phyloP scores from a whole-genome alignment of 345 rosid species.

The Capsella bursapastoris region DNA sequence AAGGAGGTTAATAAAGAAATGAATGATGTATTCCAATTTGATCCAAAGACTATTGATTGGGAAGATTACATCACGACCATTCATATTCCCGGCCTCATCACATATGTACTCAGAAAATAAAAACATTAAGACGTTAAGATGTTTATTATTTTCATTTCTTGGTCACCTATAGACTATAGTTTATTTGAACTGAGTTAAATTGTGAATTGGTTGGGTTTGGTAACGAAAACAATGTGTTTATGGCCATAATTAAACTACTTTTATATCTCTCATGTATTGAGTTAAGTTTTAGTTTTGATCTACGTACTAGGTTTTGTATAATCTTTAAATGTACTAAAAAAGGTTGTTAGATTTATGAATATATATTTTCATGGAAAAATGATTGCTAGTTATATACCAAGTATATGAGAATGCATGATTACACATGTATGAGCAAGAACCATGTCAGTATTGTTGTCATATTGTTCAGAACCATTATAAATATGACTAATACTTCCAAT shows the following conservation, averaged over 20 bases:
- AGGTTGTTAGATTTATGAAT: too few species aligned
- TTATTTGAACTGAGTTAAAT: background rate
- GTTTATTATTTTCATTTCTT: background rate
- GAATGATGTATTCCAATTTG: constrained; percentile 50
- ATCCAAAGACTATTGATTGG: constrained; percentile 69
- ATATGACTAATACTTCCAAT: too few species aligned
- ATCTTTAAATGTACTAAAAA: too few species aligned
- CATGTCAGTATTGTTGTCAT: too few species aligned
- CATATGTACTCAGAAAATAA: constrained; percentile 52
- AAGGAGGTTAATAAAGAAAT: constrained; percentile 45
- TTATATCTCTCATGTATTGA: background rate
- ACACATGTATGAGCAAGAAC: too few species aligned
- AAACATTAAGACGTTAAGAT: background rate
- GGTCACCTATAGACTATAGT: background rate
- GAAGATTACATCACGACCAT: constrained; percentile 56
- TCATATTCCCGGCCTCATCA: constrained; percentile 71
- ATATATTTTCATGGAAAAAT: too few species aligned
- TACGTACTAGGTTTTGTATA: too few species aligned
- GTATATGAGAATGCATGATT: too few species aligned
- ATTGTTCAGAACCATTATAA: too few species aligned
- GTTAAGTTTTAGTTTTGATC: background rate
- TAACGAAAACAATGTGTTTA: background rate
- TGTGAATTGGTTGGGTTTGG: background rate
- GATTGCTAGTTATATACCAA: too few species aligned
- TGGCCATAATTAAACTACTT: background rate